These are phyloP conservation scores for Xylaria sp. DNA, from an alignment of 2,329 filamentous ascomycete genomes.

Conservation along the genomic window DNA sequence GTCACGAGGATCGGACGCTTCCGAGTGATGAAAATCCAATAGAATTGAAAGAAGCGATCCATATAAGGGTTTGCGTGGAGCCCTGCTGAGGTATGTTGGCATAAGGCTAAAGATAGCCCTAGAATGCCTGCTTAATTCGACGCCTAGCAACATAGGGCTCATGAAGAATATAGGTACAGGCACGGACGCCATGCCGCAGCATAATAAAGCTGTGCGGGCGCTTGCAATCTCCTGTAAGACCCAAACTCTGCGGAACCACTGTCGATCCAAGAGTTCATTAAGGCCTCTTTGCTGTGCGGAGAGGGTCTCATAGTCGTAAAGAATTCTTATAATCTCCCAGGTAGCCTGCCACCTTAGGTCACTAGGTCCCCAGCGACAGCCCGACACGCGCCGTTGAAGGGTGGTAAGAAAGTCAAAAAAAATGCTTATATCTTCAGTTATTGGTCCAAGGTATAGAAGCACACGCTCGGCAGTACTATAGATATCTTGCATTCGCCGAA, in stretches of 20 bases:
- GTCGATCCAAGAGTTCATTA: not conserved
- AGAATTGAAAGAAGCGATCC: not conserved
- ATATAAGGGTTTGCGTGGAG: not conserved
- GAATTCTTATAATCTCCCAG: not conserved
- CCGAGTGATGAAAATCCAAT: not conserved
- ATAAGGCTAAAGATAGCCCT: conserved; percentile 10
- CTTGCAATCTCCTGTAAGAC: conserved; percentile 17
- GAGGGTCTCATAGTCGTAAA: not conserved
- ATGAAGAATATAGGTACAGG: not conserved
- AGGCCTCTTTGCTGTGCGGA: not conserved
- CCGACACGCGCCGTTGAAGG: not conserved
- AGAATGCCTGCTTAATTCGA: not conserved
- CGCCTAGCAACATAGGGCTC: not conserved
- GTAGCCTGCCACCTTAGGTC: not conserved
- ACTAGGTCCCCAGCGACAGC: not conserved
- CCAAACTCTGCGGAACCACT: conserved; percentile 16
- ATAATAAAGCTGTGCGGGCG: conserved; percentile 5
- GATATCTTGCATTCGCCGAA: conserved; percentile 20
- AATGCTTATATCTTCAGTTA: not conserved
- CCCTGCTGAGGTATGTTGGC: not conserved
- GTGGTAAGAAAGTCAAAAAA: not conserved
- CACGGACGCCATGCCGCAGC: not conserved
- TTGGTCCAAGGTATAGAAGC: conserved; percentile 12
- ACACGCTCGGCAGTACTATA: conserved; percentile 17
- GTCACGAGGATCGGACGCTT: conserved; percentile 9